Evolutionary conservation across 805 yeast species (phyloP).

Genomic region (Zygotorulaspora sp.): DNA sequence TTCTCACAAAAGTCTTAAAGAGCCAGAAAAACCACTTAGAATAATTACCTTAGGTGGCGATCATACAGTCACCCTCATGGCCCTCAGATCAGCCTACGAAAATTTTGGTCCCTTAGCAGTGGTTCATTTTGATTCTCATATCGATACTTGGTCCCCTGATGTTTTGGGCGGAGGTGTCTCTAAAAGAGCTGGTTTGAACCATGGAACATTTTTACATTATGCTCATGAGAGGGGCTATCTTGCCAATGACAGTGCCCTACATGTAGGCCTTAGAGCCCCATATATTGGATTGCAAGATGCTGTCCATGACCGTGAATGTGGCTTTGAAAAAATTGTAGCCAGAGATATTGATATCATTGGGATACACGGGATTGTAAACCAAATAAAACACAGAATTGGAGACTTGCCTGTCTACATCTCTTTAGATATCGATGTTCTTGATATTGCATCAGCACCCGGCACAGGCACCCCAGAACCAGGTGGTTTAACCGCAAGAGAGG

Average conservation of each 20-base stretch:
- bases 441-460: constrained; percentile 61
- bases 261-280: constrained; percentile 62
- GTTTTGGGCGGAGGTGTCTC: constrained; percentile 56
- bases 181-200: constrained; percentile 51
- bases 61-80: constrained; percentile 52
- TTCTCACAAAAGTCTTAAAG: constrained; percentile 30
- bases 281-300: constrained; percentile 46
- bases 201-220: constrained; percentile 63
- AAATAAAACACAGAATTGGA: constrained; percentile 35
- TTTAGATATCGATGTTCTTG: constrained; percentile 55
- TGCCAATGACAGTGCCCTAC: constrained; percentile 43
- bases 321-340: constrained; percentile 43
- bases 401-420: constrained; percentile 39
- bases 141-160: constrained; percentile 63
- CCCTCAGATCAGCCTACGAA: constrained; percentile 48
- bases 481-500: constrained; percentile 59
- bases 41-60: constrained; percentile 58
- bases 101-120: constrained; percentile 45
- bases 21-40: constrained; percentile 34
- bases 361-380: constrained; percentile 32
- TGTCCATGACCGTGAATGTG: constrained; percentile 45
- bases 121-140: constrained; percentile 63
- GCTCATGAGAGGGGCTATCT: constrained; percentile 62
- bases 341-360: constrained; percentile 43
- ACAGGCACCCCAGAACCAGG: constrained; percentile 71